Conservation (phyloP, 106 monocot genomes). For the Dendrobium catenatum region DNA sequence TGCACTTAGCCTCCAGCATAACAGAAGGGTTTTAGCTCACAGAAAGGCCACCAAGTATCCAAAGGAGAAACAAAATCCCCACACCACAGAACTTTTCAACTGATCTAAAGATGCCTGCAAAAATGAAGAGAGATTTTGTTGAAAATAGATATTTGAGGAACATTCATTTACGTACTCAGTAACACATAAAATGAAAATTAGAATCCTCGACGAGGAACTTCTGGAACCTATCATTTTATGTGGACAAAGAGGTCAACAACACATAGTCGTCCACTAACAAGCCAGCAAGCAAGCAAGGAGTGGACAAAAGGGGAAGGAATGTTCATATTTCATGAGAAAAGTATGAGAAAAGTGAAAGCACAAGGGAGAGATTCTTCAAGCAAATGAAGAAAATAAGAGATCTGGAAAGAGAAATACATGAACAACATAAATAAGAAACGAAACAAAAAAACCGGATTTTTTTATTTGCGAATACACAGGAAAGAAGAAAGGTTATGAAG, state of each 20-base stretch:
- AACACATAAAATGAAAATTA: conserved; percentile 10
- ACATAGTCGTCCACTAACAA: not conserved
- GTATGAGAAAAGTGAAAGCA: not conserved
- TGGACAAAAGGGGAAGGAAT: not conserved
- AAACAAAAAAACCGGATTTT: not conserved
- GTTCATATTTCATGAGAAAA: not conserved
- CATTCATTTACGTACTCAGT: conserved; percentile 49
- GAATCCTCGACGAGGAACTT: conserved; percentile 3
- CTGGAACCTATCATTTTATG: conserved; percentile 56
- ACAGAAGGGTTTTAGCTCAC: conserved; percentile 26
- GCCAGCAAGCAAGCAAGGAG: not conserved
- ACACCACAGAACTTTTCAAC: conserved; percentile 8
- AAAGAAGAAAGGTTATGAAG: not conserved
- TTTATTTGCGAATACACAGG: not conserved
- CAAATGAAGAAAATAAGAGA: not conserved
- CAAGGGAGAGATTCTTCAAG: not conserved
- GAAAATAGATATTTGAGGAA: conserved; percentile 10
- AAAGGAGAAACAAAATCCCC: not conserved
- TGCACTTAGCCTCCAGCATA: conserved; percentile 69
- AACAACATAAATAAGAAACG: not conserved
- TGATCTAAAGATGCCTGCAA: conserved; percentile 31
- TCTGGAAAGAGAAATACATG: not conserved
- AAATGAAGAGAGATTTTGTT: not conserved
- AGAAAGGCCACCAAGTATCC: conserved; percentile 1
- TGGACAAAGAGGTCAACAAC: not conserved